Conservation (phyloP, 2,329 filamentous ascomycete genomes). For the Penicillium sp. region DNA sequence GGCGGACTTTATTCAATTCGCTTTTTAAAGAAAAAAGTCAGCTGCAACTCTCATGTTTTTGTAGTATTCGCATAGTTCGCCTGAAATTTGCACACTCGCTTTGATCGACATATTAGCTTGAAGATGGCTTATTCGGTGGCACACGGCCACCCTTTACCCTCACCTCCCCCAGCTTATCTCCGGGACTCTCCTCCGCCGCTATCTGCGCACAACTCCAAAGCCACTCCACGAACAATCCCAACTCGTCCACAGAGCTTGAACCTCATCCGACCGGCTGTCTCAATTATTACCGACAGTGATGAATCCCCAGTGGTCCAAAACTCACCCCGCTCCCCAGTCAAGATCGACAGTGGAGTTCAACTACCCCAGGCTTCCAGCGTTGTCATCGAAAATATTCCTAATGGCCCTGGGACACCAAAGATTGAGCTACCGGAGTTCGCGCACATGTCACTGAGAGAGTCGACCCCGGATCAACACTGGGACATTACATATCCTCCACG, state of each 20-base stretch:
- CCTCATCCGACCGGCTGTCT: conserved; percentile 27
- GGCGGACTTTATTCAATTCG: not conserved
- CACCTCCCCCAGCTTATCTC: conserved; percentile 47
- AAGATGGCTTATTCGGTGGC: conserved; percentile 1
- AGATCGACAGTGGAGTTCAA: conserved; percentile 29
- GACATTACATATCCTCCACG: conserved; percentile 24
- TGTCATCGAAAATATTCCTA: conserved; percentile 26
- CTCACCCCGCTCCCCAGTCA: conserved; percentile 35
- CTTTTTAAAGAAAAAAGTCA: not conserved
- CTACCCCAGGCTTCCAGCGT: conserved; percentile 30
- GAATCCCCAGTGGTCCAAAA: conserved; percentile 28
- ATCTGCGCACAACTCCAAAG: conserved; percentile 19
- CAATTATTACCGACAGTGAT: conserved; percentile 18
- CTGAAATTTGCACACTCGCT: conserved; percentile 2
- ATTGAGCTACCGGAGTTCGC: conserved; percentile 27
- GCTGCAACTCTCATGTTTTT: not conserved
- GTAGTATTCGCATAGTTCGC: too few relatives aligned
- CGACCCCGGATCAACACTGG: conserved; percentile 18
- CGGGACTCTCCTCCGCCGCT: conserved; percentile 33
- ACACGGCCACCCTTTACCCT: conserved; percentile 26
- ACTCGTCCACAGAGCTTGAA: conserved; percentile 19
- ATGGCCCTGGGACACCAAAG: conserved; percentile 22
- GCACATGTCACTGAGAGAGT: conserved; percentile 27
- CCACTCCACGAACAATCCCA: conserved; percentile 25
- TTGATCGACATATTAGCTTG: not conserved